Conservation (phyloP, 306 rosid species). For the Inga oerstediana region DNA sequence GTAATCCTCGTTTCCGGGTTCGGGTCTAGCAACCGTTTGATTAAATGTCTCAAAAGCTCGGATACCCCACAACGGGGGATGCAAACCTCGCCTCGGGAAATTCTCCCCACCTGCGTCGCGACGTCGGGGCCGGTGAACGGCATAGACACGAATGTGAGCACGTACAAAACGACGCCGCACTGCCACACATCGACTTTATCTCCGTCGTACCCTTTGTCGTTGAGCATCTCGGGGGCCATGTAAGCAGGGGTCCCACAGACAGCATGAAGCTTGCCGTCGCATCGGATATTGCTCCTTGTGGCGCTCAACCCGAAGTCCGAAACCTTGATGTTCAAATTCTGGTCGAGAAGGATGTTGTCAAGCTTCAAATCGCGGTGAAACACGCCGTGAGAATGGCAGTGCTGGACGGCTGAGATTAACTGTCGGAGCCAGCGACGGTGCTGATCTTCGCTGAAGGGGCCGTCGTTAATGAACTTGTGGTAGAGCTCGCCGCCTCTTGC, state of each 20-base stretch:
- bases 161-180: constrained; percentile 73
- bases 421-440: constrained; percentile 75
- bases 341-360: constrained; percentile 75
- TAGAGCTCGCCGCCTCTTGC: constrained; percentile 81
- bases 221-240: constrained; percentile 85
- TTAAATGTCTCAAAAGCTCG: constrained; percentile 39
- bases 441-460: constrained; percentile 57
- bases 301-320: constrained; percentile 88
- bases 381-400: constrained; percentile 71
- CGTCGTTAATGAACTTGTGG: constrained; percentile 42
- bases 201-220: constrained; percentile 76
- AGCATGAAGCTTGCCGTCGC: constrained; percentile 74
- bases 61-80: constrained; percentile 58
- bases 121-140: constrained; percentile 71
- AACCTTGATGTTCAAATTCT: constrained; percentile 56
- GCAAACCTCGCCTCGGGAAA: constrained; percentile 73
- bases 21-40: constrained; percentile 63
- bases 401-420: constrained; percentile 65
- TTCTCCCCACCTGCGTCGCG: constrained; percentile 59
- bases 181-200: constrained; percentile 82
- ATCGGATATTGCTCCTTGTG: constrained; percentile 48
- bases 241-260: constrained; percentile 89
- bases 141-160: constrained; percentile 54
- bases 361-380: constrained; percentile 90
- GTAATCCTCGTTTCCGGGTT: constrained; percentile 68